phyloP scores from a whole-genome alignment of 2,329 filamentous ascomycete genomes.

The Boeremia exigua region DNA sequence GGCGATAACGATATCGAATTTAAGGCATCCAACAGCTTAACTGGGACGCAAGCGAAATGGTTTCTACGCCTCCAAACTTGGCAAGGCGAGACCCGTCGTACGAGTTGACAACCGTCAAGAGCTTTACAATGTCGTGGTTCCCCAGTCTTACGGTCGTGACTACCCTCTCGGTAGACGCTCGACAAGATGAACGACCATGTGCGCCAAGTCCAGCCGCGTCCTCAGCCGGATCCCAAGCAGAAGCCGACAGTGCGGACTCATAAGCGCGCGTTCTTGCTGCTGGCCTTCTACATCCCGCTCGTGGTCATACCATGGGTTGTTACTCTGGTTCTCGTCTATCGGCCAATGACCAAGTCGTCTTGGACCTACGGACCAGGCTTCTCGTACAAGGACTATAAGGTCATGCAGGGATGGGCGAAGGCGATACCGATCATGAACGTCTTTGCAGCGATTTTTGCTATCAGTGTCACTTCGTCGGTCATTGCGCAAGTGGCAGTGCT shows the following conservation, averaged over 20 bases:
- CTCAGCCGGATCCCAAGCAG: neutral
- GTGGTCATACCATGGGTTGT: conserved; percentile 13
- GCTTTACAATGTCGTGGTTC: neutral
- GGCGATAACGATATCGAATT: neutral
- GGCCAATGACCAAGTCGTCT: conserved; percentile 1
- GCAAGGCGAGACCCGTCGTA: neutral
- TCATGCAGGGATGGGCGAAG: conserved; percentile 6
- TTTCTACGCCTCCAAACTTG: neutral
- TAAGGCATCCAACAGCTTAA: conserved; percentile 1
- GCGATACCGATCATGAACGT: conserved; percentile 13
- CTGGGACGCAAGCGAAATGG: neutral
- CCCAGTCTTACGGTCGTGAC: neutral
- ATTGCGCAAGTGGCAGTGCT: conserved; percentile 22
- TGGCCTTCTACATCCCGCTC: conserved; percentile 6
- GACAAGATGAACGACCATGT: neutral
- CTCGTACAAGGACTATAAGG: conserved; percentile 5
- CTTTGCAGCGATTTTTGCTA: conserved; percentile 13
- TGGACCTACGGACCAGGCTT: conserved; percentile 7
- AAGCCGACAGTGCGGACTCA: neutral
- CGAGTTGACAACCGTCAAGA: neutral
- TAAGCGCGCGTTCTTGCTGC: conserved; percentile 54
- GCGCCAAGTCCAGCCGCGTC: neutral
- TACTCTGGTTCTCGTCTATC: conserved; percentile 5
- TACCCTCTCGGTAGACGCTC: neutral
- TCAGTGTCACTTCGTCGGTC: conserved; percentile 21